A percentile compares a stretch with the other conserved stretches of the same genome.
phyloP scores from a whole-genome alignment of 1,284 basidiomycete genomes.

The Albatrellus sp. region DNA sequence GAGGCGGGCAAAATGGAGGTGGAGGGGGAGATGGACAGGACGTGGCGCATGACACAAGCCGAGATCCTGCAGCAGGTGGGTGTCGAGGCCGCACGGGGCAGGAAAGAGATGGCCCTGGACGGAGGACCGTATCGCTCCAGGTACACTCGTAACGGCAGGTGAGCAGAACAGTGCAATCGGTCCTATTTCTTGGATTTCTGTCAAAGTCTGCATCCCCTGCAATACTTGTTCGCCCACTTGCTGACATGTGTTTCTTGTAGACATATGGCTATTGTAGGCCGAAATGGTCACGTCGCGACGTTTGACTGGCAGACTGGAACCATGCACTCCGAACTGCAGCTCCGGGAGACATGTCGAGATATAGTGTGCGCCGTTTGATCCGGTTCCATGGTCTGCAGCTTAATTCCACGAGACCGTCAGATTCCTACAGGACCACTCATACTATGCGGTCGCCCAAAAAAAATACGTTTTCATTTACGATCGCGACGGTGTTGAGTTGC shows the following conservation, averaged over 20 bases:
- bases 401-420: constrained; percentile 23
- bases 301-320: constrained; percentile 92
- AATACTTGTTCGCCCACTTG: not conserved
- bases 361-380: constrained; percentile 53
- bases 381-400: not conserved
- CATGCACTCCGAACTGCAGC: constrained; percentile 80
- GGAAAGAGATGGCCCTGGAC: constrained; percentile 75
- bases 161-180: constrained; percentile 16
- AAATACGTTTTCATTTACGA: constrained; percentile 98
- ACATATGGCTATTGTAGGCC: constrained; percentile 76
- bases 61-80: constrained; percentile 69
- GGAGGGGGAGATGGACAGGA: constrained; percentile 74
- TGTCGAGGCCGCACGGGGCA: constrained; percentile 59
- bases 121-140: constrained; percentile 77
- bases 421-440: constrained; percentile 87
- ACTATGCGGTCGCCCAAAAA: constrained; percentile 93
- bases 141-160: constrained; percentile 90
- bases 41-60: constrained; percentile 79
- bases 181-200: not conserved
- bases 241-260: constrained; percentile 23
- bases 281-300: constrained; percentile 82
- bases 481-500: constrained; percentile 86
- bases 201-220: constrained; percentile 2
- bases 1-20: constrained; percentile 62
- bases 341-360: constrained; percentile 83